Evolutionary conservation across 768 basidiomycete species (phyloP).

Genomic region (Hygrophoropsis aurantiaca): DNA sequence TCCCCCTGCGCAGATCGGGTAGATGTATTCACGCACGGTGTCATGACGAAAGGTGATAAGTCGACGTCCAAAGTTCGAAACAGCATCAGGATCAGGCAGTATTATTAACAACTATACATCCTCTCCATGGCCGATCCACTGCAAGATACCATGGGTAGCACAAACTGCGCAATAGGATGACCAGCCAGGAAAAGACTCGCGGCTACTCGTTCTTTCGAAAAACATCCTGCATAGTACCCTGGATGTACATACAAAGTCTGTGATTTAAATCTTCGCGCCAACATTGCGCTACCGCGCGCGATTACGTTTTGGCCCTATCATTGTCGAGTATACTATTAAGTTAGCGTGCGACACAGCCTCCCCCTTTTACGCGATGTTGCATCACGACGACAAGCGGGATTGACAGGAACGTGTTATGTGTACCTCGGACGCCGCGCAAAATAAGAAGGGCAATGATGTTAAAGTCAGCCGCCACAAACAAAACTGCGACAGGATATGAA

Average conservation of each 20-base stretch:
- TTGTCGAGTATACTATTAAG: constrained; percentile 1
- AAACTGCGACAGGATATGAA: constrained; percentile 19
- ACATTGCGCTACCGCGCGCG: constrained; percentile 12
- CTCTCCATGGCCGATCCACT: constrained; percentile 1
- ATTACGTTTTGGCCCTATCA: not conserved
- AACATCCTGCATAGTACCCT: too few relatives aligned
- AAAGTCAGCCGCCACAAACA: constrained; percentile 1
- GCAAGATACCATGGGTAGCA: too few relatives aligned
- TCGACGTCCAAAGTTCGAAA: constrained; percentile 6
- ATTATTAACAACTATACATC: constrained; percentile 15
- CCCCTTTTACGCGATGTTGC: constrained; percentile 14
- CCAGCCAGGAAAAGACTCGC: too few relatives aligned
- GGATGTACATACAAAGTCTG: too few relatives aligned
- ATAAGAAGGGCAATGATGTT: constrained; percentile 8
- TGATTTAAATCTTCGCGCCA: constrained; percentile 1
- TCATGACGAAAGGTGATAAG: constrained; percentile 7
- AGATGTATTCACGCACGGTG: constrained; percentile 12
- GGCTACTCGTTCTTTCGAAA: too few relatives aligned
- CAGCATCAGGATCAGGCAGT: constrained; percentile 3
- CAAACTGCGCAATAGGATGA: too few relatives aligned
- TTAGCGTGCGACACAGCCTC: constrained; percentile 18
- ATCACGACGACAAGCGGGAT: constrained; percentile 20
- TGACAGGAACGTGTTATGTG: constrained; percentile 20
- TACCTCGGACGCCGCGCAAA: constrained; percentile 34
- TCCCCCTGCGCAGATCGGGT: not conserved